A percentile compares a stretch with the other conserved stretches of the same genome.
Evolutionary conservation across 495 filamentous ascomycete species (phyloP).

Genomic region (Polyplosphaeria fusca): DNA sequence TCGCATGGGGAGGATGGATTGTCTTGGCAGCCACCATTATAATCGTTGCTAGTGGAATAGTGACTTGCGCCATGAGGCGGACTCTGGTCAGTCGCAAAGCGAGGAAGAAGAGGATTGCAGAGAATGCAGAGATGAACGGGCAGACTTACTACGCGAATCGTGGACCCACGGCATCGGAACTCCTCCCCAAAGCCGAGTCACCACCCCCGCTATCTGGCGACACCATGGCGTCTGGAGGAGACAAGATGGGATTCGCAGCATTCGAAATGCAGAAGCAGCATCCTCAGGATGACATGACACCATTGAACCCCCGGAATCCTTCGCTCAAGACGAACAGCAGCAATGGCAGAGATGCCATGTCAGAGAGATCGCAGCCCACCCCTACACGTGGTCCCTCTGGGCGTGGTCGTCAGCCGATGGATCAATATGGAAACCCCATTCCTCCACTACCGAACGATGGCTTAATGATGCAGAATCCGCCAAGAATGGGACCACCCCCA

Average conservation of each 20-base stretch:
- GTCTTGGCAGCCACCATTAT: constrained; percentile 88
- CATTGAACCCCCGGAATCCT: constrained; percentile 65
- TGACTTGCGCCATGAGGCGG: constrained; percentile 95
- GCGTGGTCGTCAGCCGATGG: constrained; percentile 46
- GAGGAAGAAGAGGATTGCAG: constrained; percentile 81
- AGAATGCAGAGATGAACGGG: constrained; percentile 93
- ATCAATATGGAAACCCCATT: constrained; percentile 68
- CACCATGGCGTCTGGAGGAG: constrained; percentile 46
- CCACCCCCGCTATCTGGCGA: constrained; percentile 49
- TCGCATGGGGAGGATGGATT: constrained; percentile 92
- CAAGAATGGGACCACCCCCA: constrained; percentile 37
- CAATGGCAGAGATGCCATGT: constrained; percentile 17
- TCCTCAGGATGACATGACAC: constrained; percentile 76
- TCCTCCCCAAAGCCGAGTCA: constrained; percentile 46
- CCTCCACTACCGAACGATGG: constrained; percentile 46
- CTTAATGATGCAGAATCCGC: constrained; percentile 22
- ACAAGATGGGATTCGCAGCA: constrained; percentile 69
- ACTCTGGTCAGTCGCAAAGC: constrained; percentile 91
- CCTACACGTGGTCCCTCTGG: constrained; percentile 26
- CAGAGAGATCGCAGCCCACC: constrained; percentile 16
- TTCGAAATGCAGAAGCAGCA: constrained; percentile 63
- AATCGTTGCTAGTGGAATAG: constrained; percentile 74
- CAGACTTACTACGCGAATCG: constrained; percentile 80
- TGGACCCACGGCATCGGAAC: constrained; percentile 53
- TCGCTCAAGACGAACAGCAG: constrained; percentile 37